These are phyloP conservation scores for Diaporthe aspalathi DNA, from an alignment of 2,329 filamentous ascomycete species.

Conservation along the genomic window DNA sequence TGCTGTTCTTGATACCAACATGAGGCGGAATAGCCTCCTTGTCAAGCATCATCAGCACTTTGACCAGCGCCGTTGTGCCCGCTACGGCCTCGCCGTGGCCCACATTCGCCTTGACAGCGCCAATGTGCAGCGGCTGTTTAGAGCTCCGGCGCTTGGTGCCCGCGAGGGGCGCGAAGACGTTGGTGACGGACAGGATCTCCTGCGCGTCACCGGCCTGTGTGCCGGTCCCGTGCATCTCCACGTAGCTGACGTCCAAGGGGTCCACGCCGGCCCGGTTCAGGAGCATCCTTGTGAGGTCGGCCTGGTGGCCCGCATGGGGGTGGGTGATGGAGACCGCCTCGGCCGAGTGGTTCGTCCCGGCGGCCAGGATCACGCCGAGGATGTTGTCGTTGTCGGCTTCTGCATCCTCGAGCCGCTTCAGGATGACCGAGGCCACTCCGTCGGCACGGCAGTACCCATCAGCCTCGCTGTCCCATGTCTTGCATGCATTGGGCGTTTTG, in stretches of 20 bases:
- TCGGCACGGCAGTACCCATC: constrained; percentile 68
- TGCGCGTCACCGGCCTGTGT: constrained; percentile 76
- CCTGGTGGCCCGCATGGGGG: constrained; percentile 73
- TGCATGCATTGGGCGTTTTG: constrained; percentile 43
- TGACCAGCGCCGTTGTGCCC: constrained; percentile 57
- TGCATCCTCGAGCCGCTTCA: constrained; percentile 62
- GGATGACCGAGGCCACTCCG: constrained; percentile 57
- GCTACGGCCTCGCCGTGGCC: constrained; percentile 61
- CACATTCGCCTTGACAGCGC: constrained; percentile 58
- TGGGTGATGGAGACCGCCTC: constrained; percentile 78
- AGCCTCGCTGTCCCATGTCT: constrained; percentile 74
- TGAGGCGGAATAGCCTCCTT: constrained; percentile 63
- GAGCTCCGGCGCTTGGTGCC: constrained; percentile 54
- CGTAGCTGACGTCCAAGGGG: constrained; percentile 65
- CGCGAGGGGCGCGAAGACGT: constrained; percentile 63
- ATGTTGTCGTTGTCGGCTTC: constrained; percentile 72
- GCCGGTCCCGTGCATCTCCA: constrained; percentile 78
- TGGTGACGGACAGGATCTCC: constrained; percentile 73
- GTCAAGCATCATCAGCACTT: constrained; percentile 62
- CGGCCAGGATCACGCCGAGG: constrained; percentile 70
- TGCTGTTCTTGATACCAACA: constrained; percentile 55
- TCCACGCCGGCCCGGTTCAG: constrained; percentile 69
- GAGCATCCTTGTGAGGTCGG: constrained; percentile 68
- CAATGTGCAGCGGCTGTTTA: constrained; percentile 55
- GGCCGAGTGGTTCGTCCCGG: constrained; percentile 78